Evolutionary conservation across 2,329 filamentous ascomycete species (phyloP).

Genomic region (Aspergillus clavatus): DNA sequence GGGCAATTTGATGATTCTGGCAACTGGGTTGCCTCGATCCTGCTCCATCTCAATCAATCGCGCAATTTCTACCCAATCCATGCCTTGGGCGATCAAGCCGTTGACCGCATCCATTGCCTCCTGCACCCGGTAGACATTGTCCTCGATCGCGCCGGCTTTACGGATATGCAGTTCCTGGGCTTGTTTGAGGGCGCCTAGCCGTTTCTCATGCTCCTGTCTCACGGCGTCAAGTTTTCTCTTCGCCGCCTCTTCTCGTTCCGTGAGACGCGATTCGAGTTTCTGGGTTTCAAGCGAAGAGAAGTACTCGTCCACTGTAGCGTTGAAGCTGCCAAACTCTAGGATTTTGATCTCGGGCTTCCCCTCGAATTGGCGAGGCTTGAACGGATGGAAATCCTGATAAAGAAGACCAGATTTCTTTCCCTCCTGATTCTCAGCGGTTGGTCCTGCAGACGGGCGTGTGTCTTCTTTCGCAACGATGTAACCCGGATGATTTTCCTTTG

Average conservation of each 20-base stretch:
- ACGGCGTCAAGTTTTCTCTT: conserved; percentile 83
- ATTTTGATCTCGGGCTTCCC: conserved; percentile 62
- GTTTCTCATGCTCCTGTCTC: conserved; percentile 73
- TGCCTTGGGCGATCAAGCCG: conserved; percentile 82
- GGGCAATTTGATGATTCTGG: conserved; percentile 78
- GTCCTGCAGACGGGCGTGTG: conserved; percentile 30
- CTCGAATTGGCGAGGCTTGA: conserved; percentile 74
- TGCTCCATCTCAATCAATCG: conserved; percentile 86
- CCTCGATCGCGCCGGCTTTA: conserved; percentile 85
- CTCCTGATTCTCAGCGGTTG: conserved; percentile 37
- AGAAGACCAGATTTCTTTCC: conserved; percentile 48
- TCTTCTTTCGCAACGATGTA: conserved; percentile 76
- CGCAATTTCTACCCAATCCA: conserved; percentile 95
- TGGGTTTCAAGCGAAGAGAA: conserved; percentile 96
- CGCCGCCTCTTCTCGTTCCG: conserved; percentile 75
- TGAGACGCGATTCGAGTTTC: conserved; percentile 76
- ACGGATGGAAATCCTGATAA: conserved; percentile 95
- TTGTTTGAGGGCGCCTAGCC: conserved; percentile 77
- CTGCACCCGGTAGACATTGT: conserved; percentile 84
- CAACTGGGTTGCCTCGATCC: conserved; percentile 73
- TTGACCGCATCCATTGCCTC: conserved; percentile 92
- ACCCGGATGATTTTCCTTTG: conserved; percentile 63
- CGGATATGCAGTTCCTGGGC: conserved; percentile 76
- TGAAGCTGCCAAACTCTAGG: conserved; percentile 77
- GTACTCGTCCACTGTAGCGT: conserved; percentile 91